phyloP scores from a whole-genome alignment of 495 filamentous ascomycete genomes.

The Lophiostoma macrostomum region DNA sequence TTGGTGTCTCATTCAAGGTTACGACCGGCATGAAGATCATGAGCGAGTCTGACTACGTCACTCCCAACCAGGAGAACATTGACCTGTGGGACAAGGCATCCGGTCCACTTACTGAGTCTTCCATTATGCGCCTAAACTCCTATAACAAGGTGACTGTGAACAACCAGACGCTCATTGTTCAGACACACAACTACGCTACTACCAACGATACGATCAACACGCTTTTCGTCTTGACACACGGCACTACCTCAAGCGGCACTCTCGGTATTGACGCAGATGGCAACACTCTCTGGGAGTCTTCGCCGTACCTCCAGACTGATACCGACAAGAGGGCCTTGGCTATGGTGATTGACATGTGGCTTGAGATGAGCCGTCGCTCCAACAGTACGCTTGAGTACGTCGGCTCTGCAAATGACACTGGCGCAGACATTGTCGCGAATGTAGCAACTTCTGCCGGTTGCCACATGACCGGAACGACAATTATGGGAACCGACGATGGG shows the following conservation, averaged over 20 bases:
- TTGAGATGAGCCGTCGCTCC: background rate
- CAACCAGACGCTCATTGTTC: constrained; percentile 28
- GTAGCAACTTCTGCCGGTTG: no score
- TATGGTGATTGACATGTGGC: constrained; percentile 1
- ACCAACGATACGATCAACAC: constrained; percentile 36
- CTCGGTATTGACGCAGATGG: constrained; percentile 32
- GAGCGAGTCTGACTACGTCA: background rate
- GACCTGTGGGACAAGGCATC: constrained; percentile 10
- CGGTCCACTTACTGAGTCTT: constrained; percentile 26
- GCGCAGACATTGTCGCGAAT: no score
- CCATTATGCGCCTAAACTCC: background rate
- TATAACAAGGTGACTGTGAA: background rate
- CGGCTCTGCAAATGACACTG: no score
- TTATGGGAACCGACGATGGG: no score
- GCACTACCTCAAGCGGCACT: constrained; percentile 38
- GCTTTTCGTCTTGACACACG: constrained; percentile 45
- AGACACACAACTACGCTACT: constrained; percentile 23
- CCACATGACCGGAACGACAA: no score
- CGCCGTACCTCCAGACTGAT: constrained; percentile 31
- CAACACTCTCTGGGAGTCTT: constrained; percentile 23
- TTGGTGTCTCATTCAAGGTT: background rate
- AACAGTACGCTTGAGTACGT: constrained; percentile 2
- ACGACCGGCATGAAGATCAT: background rate
- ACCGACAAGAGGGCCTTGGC: background rate
- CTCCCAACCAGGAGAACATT: background rate